Evolutionary conservation across 305 asterid genomes (phyloP), one percentile per base, ranked within the genome.

Genomic region (Ilex paraguariensis): DNA sequence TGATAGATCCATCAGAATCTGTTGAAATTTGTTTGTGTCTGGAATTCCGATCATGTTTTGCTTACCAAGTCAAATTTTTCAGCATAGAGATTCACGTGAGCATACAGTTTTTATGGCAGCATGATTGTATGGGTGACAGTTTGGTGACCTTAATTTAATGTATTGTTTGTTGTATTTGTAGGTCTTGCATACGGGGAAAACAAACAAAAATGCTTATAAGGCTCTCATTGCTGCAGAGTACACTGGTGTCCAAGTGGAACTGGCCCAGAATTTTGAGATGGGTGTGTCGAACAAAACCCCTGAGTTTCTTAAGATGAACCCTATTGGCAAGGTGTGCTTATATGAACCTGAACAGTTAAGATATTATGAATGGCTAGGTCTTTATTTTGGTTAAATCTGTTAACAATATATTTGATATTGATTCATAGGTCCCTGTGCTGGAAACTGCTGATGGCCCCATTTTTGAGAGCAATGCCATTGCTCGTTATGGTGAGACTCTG

Each of bases 241-340:
- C 40, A 69, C 68, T 49, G 82, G 85, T 1, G 76, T 82, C 17
- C 75, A 75, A 68, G 36, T 80, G 60, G 84, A 79, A 44, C 31
- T 82, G 59, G 65, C 56, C 0, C 75, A 82, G 70, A 67, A 69
- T 65, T 82, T 82, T 65, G 73, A 77, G 75, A 73, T 80, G 84
- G 82, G 84, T 57, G 77, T 82, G 57, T 70, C 86, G 53, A 80
- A 77, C 54, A 77, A 77, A 77, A 68, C 88, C 31, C 81, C 79
- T 1, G 84, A 80, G 66, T 82, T 79, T 61, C 75, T 80, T 52
- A 82, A 82, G 77, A 82, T 80, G 86, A 82, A 82, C 69, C 84
- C 86, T 60, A 73, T 81, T 21, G 86, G 86, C 44, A 81, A 81
- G 81, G 86, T 72, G 54, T 67, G 57, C 51, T 56, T 9, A 14